Percentiles rank a stretch among this genome's conserved stretches.
phyloP scores from a whole-genome alignment of 1,284 basidiomycete species.

The Ustilago vetiveriae region DNA sequence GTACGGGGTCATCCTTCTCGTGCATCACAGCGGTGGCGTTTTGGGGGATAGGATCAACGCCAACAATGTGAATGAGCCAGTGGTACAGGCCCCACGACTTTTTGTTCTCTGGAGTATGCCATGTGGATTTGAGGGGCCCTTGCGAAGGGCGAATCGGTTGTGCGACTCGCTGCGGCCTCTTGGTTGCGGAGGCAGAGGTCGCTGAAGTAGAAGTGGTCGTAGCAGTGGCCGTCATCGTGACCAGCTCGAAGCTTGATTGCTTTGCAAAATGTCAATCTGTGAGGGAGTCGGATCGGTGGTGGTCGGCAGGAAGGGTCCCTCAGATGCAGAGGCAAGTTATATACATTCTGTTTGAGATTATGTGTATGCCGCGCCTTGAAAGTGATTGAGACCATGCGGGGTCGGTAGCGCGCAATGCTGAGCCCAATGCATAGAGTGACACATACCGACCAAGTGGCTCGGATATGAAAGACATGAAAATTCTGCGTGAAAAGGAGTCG shows the following conservation, averaged over 20 bases:
- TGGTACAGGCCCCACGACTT: conserved; percentile 15
- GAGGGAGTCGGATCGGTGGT: too few relatives aligned
- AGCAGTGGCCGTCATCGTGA: conserved; percentile 19
- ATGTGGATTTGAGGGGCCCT: conserved; percentile 42
- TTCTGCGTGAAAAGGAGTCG: background rate
- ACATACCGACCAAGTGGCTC: background rate
- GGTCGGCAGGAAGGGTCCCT: too few relatives aligned
- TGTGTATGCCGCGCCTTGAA: too few relatives aligned
- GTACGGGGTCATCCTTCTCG: conserved; percentile 41
- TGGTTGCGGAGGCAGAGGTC: conserved; percentile 9
- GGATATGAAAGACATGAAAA: too few relatives aligned
- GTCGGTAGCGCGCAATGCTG: background rate
- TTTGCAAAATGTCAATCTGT: too few relatives aligned
- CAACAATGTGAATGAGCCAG: conserved; percentile 25
- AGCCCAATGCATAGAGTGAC: background rate
- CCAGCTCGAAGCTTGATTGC: too few relatives aligned
- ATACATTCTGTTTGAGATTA: too few relatives aligned
- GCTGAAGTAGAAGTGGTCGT: conserved; percentile 6
- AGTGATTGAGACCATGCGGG: too few relatives aligned
- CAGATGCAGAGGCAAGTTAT: background rate
- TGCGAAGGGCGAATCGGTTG: conserved; percentile 41
- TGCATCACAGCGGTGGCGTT: conserved; percentile 24
- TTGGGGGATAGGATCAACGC: conserved; percentile 32
- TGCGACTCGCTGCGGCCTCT: conserved; percentile 17
- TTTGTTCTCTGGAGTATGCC: conserved; percentile 28